Evolutionary conservation across 495 filamentous ascomycete species (phyloP).

Genomic region (Tricharina praecox): DNA sequence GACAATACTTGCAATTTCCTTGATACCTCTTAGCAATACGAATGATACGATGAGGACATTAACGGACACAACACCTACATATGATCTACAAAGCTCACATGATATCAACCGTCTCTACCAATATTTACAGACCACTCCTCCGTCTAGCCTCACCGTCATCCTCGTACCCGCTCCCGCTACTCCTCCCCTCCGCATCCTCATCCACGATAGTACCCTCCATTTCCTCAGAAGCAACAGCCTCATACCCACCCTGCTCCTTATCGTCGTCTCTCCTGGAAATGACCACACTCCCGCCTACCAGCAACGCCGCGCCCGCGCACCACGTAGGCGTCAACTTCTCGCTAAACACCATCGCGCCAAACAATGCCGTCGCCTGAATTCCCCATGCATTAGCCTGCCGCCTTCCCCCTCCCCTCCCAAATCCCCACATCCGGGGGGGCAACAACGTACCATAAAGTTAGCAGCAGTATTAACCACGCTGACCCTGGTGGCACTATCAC

Average conservation of each 20-base stretch:
- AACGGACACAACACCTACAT: no score
- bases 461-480: constrained; percentile 82
- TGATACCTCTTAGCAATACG: no score
- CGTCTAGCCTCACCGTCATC: neutral
- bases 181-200: neutral
- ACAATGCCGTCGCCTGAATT: constrained; percentile 55
- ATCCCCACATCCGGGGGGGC: neutral
- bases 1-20: no score
- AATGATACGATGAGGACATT: no score
- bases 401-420: no score
- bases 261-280: constrained; percentile 63
- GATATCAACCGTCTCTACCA: no score
- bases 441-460: constrained; percentile 55
- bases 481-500: constrained; percentile 73
- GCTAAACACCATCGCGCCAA: constrained; percentile 57
- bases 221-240: constrained; percentile 12
- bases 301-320: constrained; percentile 72
- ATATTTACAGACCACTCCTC: no score
- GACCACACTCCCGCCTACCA: constrained; percentile 80
- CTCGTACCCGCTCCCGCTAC: neutral
- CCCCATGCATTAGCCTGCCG: no score
- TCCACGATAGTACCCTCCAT: neutral
- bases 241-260: constrained; percentile 12
- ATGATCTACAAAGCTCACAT: no score
- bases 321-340: constrained; percentile 61